Evolutionary conservation across 2,329 filamentous ascomycete genomes (phyloP), one percentile per base, ranked within the genome.

Genomic region (Cladosporium halotolerans): DNA sequence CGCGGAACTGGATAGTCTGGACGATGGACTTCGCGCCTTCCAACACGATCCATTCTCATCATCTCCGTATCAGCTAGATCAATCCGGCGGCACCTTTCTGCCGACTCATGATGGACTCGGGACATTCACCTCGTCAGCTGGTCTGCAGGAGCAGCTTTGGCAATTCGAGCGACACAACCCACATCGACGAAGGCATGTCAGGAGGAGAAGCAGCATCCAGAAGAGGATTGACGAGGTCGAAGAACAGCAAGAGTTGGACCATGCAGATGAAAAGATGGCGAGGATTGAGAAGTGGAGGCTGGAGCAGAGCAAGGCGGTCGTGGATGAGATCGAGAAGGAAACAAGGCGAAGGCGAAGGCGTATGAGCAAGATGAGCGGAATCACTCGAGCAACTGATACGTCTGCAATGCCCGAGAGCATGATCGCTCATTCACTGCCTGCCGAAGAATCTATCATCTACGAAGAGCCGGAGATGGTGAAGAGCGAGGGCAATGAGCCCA

Each of bases 71-170:
- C 67, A 72, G 57, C 64, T 76, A 59, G 74, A 80, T 53, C 75
- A 81, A 43, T 82, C 81, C 58, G 75, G 81, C 16, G 76, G 79
- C 14, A 83, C 88, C 0, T 82, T 96, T 2, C 79, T 99, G n/a
- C 93, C 93, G 0, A 82, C 84, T 1, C 93, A 99, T 66, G 91
- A 99, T 74, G 93, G 93, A 1, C 72, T 97, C 43, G 93, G 93
- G 4, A 88, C 86, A 6, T 99, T 99, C 68, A 81, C 70, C 56
- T 65, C 65, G 5, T 60, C 60, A 72, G 79, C 66, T 65, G 74
- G 57, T 65, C 78, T 89, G 18, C 89, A 96, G 66, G 86, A 95
- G 57, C 87, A 92, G 59, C 73, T 96, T 44, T 96, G 90, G 77
- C 86, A 89, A 56, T 93, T 96, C 67, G 92, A 96, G 69, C 81